Base-by-base conservation (phyloP, 1,139 yeast genomes). In the Schwanniomyces etchellsii region DNA sequence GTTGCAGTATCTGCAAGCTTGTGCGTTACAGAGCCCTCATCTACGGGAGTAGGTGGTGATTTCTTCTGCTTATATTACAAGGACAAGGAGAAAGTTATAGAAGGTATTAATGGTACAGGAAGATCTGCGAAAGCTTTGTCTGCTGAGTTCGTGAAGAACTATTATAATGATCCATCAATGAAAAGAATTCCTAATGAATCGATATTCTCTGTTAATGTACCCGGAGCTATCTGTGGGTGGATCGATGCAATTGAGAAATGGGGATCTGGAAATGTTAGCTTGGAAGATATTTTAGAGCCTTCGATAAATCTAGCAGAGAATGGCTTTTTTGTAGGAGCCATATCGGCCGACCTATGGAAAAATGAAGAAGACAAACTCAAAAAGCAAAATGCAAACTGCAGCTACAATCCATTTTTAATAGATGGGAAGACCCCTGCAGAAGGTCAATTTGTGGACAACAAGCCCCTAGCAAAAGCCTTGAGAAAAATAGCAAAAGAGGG, bases 31-130 rank as follows among this genome's bases (percentile, higher is more conserved):
- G 95, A 84, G 47, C 93, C 94, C 0, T 70, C 74, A 20, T 78
- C 85, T 38, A 83, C 91, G 1, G 93, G 93, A 10, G 70, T 83
- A 33, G 95, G 94, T 3, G 94, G 94, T 20, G 95, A 84, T 49
- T 79, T 84, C 37, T 84, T 82, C 59, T 74, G 79, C 2, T 57
- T 83, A 29, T 78, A 64, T 48, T 80, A 78, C 52, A 68, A 74
- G 27, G 66, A 67, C 22, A 44, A 55, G 21, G 60, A 70, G 15
- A 64, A 68, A 33, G 57, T 63, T 35, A 83, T 81, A 1, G 57
- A 63, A 34, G 94, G 91, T 0, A 47, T 84, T 41, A 84, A 83
- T 50, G 95, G 91, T 4, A 75, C 85, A 24, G 95, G 95, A 5
- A 66, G 84, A 35, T 65, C 89, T 2, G 82, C 91, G 2, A 50